A percentile compares a stretch with the other conserved stretches of the same genome.
Evolutionary conservation across 2,329 filamentous ascomycete species (phyloP).

Genomic region (Phialemoniopsis sp.): DNA sequence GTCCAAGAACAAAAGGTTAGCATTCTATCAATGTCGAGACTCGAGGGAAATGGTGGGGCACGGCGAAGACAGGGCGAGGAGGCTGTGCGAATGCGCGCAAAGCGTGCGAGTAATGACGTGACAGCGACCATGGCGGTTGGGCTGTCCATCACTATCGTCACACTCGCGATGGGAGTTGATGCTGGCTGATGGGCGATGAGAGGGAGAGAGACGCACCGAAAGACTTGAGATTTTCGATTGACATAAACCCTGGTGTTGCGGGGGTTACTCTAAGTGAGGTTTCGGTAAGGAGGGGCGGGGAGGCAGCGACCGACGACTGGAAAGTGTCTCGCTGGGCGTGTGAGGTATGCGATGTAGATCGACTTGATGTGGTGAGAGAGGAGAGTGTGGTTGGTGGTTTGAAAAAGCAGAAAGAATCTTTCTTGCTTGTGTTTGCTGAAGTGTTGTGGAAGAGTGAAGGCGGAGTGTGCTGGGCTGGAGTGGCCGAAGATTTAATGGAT

Average conservation of each 20-base stretch:
- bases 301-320: constrained; percentile 4
- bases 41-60: background rate
- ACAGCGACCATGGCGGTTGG: too few species aligned
- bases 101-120: too few species aligned
- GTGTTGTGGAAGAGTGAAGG: background rate
- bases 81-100: too few species aligned
- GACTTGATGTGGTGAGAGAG: background rate
- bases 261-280: constrained; percentile 1
- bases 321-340: constrained; percentile 3
- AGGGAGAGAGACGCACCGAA: constrained; percentile 62
- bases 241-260: constrained; percentile 68
- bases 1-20: constrained; percentile 15
- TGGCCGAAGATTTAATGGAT: background rate
- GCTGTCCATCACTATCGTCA: too few species aligned
- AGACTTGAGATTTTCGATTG: constrained; percentile 98
- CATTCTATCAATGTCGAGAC: constrained; percentile 7
- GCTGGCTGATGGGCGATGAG: too few species aligned
- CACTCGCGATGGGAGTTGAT: too few species aligned
- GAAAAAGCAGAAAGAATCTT: background rate
- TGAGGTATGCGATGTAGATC: background rate
- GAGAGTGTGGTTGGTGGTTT: background rate
- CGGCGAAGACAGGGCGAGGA: background rate
- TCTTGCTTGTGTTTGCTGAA: background rate
- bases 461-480: background rate
- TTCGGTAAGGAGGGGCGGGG: background rate